Evolutionary conservation across 805 yeast species (phyloP).

Genomic region (Kazachstania bromeliacearum): DNA sequence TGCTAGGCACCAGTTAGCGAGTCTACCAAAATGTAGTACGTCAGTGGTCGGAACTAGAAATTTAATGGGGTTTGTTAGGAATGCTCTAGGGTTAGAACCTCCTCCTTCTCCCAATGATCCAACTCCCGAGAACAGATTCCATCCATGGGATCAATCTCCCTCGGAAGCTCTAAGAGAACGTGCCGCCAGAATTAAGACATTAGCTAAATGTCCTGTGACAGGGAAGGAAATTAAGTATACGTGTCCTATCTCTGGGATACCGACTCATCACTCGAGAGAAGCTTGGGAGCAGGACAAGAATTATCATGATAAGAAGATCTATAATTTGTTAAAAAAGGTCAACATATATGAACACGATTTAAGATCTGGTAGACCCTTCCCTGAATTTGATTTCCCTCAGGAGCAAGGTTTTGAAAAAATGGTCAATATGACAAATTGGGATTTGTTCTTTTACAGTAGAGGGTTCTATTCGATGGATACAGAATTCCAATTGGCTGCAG

Average conservation of each 20-base stretch:
- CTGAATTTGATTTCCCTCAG: constrained; percentile 90
- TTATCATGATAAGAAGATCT: constrained; percentile 58
- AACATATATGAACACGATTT: constrained; percentile 92
- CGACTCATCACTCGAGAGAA: constrained; percentile 83
- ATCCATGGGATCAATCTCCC: constrained; percentile 90
- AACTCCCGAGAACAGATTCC: constrained; percentile 62
- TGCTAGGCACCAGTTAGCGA: no score
- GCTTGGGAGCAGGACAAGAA: constrained; percentile 79
- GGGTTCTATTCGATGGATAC: constrained; percentile 94
- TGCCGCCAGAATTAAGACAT: constrained; percentile 81
- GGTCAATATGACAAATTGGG: constrained; percentile 82
- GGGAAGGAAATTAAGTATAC: constrained; percentile 68
- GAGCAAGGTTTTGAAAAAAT: constrained; percentile 64
- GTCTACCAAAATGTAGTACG: no score
- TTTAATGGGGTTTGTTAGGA: constrained; percentile 34
- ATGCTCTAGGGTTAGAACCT: constrained; percentile 50
- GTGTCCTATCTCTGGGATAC: constrained; percentile 92
- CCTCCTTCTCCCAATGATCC: constrained; percentile 60
- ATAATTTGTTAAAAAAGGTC: constrained; percentile 72
- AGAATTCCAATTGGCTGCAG: constrained; percentile 90
- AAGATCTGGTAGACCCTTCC: constrained; percentile 87
- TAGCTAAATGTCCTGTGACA: constrained; percentile 88
- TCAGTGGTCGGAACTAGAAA: constrained; percentile 15
- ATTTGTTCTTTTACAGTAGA: constrained; percentile 84
- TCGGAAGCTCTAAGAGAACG: constrained; percentile 77